These are phyloP conservation scores for Fusarium sp. DNA, from an alignment of 2,329 filamentous ascomycete species.

Conservation along the genomic window DNA sequence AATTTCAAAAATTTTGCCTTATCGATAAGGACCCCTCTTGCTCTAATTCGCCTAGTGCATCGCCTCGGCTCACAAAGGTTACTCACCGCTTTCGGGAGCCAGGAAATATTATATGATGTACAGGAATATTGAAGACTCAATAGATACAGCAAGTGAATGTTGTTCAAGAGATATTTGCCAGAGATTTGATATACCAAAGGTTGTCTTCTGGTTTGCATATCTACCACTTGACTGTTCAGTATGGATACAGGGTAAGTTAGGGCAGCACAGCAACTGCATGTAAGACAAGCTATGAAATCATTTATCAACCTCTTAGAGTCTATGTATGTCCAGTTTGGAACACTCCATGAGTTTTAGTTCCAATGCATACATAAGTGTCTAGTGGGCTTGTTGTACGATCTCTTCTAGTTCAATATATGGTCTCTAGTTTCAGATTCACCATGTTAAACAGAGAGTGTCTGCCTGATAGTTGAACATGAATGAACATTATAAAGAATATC, in stretches of 20 bases:
- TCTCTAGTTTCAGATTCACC: not conserved
- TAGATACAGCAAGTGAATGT: too few relatives aligned
- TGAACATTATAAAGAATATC: not conserved
- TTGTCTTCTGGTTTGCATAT: too few relatives aligned
- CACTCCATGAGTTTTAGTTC: not conserved
- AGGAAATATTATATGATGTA: not conserved
- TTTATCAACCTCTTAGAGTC: fast-evolving
- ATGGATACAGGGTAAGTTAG: not conserved
- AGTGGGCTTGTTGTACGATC: fast-evolving
- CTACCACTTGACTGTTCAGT: not conserved
- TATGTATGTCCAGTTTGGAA: not conserved
- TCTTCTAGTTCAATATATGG: fast-evolving
- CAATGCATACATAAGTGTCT: not conserved
- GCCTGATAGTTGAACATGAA: too few relatives aligned
- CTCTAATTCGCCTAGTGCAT: slow-evolving; percentile 45
- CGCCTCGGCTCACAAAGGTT: slow-evolving; percentile 5
- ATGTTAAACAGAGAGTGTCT: not conserved
- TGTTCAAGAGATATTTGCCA: fast-evolving
- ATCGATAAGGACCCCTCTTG: slow-evolving; percentile 55
- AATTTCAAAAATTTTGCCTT: slow-evolving; percentile 54
- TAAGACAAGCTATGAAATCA: not conserved
- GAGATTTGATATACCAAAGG: not conserved
- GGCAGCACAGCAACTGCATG: not conserved
- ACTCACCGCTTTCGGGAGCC: slow-evolving; percentile 49
- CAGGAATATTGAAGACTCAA: too few relatives aligned